These are phyloP conservation scores for Rosa multiflora DNA, from an alignment of 306 rosid genomes.

Conservation along the genomic window DNA sequence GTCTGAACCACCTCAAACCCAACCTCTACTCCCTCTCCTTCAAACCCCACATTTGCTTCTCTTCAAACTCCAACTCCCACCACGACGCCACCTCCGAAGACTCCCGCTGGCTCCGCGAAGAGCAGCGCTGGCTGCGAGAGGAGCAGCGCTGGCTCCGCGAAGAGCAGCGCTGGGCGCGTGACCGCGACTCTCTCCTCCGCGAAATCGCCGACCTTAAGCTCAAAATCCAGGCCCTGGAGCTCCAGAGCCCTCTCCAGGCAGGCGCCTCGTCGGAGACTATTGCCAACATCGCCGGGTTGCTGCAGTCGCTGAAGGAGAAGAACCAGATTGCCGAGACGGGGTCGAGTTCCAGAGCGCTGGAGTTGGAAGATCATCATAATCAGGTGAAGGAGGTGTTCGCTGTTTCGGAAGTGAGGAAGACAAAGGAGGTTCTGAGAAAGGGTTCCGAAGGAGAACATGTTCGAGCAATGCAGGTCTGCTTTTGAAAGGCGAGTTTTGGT, in stretches of 20 bases:
- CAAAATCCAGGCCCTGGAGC: conserved; percentile 38
- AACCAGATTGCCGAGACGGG: conserved; percentile 54
- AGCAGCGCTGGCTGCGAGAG: conserved; percentile 86
- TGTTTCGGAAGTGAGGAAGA: conserved; percentile 20
- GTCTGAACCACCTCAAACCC: conserved; percentile 7
- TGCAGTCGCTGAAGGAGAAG: conserved; percentile 70
- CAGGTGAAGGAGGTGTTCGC: conserved; percentile 27
- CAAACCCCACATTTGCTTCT: conserved; percentile 29
- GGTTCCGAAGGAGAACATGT: conserved; percentile 90
- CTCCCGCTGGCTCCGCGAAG: conserved; percentile 78
- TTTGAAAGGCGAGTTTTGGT: conserved; percentile 54
- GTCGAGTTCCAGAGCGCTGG: conserved; percentile 34
- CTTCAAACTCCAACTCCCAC: conserved; percentile 27
- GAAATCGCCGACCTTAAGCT: conserved; percentile 64
- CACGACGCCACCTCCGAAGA: conserved; percentile 33
- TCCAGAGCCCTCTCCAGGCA: conserved; percentile 24
- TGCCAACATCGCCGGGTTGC: conserved; percentile 42
- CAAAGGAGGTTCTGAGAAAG: conserved; percentile 40
- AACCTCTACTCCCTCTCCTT: conserved; percentile 21
- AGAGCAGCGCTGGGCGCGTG: conserved; percentile 69
- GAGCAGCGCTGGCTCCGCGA: conserved; percentile 85
- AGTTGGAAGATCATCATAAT: conserved; percentile 35
- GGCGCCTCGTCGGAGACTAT: conserved; percentile 45
- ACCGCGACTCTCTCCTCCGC: conserved; percentile 67
- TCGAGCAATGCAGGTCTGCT: conserved; percentile 78